These are phyloP conservation scores for Nitzschia sp. DNA, from an alignment of 108 stramenopile species.

Conservation along the genomic window DNA sequence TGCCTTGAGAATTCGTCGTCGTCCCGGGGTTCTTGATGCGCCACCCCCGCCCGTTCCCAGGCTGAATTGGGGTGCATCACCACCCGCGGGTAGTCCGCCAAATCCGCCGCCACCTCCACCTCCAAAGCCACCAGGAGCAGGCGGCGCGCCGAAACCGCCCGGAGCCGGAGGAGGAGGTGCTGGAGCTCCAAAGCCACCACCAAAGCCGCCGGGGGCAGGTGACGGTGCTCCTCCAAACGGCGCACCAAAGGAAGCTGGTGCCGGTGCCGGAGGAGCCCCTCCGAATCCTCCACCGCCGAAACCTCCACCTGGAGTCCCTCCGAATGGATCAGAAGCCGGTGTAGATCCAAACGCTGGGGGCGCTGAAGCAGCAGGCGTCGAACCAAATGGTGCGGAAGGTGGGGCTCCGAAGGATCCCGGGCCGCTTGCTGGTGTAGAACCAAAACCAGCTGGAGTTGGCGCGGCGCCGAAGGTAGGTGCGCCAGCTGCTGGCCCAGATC, in stretches of 20 bases:
- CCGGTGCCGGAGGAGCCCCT: background rate
- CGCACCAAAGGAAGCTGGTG: background rate
- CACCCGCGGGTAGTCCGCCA: background rate
- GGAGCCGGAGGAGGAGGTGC: constrained; percentile 5
- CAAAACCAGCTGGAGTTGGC: constrained; percentile 1
- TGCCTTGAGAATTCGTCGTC: constrained; percentile 28
- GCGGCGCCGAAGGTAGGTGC: background rate
- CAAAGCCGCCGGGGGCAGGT: constrained; percentile 20
- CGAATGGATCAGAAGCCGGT: constrained; percentile 15
- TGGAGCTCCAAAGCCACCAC: constrained; percentile 9
- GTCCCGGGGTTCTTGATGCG: constrained; percentile 3
- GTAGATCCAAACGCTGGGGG: constrained; percentile 21
- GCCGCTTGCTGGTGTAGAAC: background rate
- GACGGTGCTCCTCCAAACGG: constrained; percentile 8
- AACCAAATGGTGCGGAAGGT: constrained; percentile 3
- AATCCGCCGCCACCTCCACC: background rate
- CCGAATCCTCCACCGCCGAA: constrained; percentile 11
- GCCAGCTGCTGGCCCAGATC: constrained; percentile 19
- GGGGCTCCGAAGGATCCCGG: background rate
- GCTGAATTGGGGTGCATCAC: constrained; percentile 17
- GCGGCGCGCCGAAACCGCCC: constrained; percentile 18
- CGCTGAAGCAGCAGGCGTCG: constrained; percentile 6
- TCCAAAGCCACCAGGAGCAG: constrained; percentile 18
- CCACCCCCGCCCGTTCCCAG: constrained; percentile 29
- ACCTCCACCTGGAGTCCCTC: constrained; percentile 8